These are phyloP conservation scores for Neopestalotiopsis sp. DNA, from an alignment of 2,329 filamentous ascomycete species.

Conservation along the genomic window DNA sequence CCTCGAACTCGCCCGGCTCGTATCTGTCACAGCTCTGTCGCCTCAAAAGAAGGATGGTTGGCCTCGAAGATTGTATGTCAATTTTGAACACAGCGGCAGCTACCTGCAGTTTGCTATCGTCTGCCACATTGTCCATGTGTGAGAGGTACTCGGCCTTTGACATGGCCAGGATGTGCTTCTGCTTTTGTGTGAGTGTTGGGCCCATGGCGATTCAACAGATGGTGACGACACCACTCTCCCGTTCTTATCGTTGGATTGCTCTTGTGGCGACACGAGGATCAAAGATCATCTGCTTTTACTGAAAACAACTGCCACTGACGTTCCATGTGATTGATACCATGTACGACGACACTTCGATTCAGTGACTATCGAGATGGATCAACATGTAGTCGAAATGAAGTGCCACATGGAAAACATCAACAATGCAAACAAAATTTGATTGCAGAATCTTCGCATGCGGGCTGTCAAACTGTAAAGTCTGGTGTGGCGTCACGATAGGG, in stretches of 20 bases:
- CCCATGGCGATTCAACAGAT: conserved; percentile 11
- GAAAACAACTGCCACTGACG: too few relatives aligned
- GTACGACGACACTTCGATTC: background rate
- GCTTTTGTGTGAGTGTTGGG: conserved; percentile 27
- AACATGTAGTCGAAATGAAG: background rate
- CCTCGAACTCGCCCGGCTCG: conserved; percentile 19
- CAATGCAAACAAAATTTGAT: background rate
- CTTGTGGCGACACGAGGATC: background rate
- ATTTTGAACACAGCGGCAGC: conserved; percentile 35
- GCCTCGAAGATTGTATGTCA: conserved; percentile 28
- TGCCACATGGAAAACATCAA: background rate
- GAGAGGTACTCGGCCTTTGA: conserved; percentile 33
- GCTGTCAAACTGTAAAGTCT: conserved; percentile 4
- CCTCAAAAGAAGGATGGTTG: conserved; percentile 31
- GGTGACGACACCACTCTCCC: background rate
- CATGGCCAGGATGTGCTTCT: conserved; percentile 36
- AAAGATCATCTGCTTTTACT: background rate
- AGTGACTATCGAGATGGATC: background rate
- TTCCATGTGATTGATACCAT: background rate
- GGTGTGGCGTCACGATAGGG: background rate
- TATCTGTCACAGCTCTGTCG: conserved; percentile 19
- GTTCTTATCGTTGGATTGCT: background rate
- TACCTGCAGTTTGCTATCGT: conserved; percentile 27
- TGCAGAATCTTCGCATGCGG: background rate
- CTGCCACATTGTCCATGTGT: conserved; percentile 19